A percentile compares a stretch with the other conserved stretches of the same genome.
These are phyloP conservation scores for Purshia tridentata DNA, from an alignment of 306 rosid genomes.

Conservation along the genomic window DNA sequence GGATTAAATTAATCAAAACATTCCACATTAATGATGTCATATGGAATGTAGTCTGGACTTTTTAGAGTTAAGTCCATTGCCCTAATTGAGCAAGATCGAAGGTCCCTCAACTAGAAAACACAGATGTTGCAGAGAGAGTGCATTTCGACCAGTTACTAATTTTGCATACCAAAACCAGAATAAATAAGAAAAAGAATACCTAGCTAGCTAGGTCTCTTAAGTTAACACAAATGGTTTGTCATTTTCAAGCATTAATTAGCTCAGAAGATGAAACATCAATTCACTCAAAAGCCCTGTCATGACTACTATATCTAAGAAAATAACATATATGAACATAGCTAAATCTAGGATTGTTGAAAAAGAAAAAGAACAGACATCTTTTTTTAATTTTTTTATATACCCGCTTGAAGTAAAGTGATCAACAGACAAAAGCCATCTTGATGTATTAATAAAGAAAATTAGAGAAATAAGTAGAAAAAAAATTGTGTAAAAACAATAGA, in stretches of 20 bases:
- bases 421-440: no score
- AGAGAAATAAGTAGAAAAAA: not conserved
- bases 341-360: no score
- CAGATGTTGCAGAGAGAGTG: constrained; percentile 7
- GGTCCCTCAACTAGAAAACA: not conserved
- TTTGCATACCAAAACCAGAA: constrained; percentile 13
- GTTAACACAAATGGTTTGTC: constrained; percentile 6
- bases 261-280: not conserved
- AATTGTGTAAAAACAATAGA: not conserved
- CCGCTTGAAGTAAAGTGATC: no score
- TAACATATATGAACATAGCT: not conserved
- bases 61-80: not conserved
- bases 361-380: no score
- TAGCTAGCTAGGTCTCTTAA: constrained; percentile 1
- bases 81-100: constrained; percentile 14
- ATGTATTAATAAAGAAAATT: not conserved
- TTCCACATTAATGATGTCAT: not conserved
- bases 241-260: constrained; percentile 6
- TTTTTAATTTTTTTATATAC: no score
- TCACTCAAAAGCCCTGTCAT: not conserved
- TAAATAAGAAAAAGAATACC: not conserved
- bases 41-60: not conserved
- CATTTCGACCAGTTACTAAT: not conserved
- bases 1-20: not conserved
- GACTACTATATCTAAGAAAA: not conserved